phyloP scores from a whole-genome alignment of 148 eudicot species.

The Chenopodium album region DNA sequence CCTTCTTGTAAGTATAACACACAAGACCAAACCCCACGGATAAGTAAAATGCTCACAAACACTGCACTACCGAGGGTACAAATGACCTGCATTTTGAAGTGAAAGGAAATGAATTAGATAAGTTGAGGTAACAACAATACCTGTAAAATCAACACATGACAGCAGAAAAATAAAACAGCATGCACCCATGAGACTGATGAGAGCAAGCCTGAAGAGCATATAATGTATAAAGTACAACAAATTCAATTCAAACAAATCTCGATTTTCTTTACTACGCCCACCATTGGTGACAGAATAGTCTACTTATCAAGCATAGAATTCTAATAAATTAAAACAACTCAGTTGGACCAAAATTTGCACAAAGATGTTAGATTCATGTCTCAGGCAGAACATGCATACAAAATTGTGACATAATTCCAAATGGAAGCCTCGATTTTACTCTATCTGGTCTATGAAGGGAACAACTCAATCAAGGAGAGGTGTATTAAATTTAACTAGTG shows the following conservation, averaged over 20 bases:
- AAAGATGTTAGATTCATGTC: not conserved
- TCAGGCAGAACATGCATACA: not conserved
- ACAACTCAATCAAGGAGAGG: not conserved
- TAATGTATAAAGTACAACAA: not conserved
- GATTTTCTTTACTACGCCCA: not conserved
- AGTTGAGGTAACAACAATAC: not conserved
- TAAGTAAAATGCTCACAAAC: slow-evolving; percentile 80
- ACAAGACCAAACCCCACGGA: slow-evolving; percentile 93
- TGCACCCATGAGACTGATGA: not conserved
- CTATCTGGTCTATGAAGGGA: not conserved
- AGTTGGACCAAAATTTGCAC: not conserved
- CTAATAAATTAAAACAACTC: not conserved
- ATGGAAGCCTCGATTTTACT: not conserved
- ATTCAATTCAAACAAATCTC: not conserved
- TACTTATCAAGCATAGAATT: not conserved
- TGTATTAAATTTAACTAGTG: no score
- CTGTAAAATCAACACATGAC: not conserved
- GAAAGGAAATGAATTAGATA: not conserved
- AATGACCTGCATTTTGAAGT: slow-evolving; percentile 51
- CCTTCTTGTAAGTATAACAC: slow-evolving; percentile 70
- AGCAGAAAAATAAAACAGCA: not conserved
- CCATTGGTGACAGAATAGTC: not conserved
- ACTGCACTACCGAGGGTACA: slow-evolving; percentile 90
- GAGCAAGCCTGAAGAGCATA: not conserved
- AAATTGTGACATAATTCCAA: not conserved